These are phyloP conservation scores for Pseudogymnoascus sp. DNA, from an alignment of 2,329 filamentous ascomycete genomes.

Conservation along the genomic window DNA sequence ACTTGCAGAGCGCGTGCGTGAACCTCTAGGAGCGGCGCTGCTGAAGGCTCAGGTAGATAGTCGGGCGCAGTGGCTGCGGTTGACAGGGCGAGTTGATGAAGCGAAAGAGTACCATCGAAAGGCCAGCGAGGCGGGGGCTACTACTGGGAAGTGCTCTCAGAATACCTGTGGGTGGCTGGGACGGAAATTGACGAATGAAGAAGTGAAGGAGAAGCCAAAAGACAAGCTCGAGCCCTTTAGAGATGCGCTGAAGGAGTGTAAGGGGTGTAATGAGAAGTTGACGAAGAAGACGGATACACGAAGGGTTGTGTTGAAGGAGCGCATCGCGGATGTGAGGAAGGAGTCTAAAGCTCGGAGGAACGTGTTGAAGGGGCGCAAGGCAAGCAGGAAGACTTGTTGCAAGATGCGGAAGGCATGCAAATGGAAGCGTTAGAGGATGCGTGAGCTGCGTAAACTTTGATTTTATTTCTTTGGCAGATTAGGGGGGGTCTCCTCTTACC, in stretches of 20 bases:
- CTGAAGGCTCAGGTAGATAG: slow-evolving; percentile 47
- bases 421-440: neutral
- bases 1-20: slow-evolving; percentile 19
- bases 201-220: neutral
- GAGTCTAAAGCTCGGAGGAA: neutral
- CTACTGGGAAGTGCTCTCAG: neutral
- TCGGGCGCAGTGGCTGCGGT: slow-evolving; percentile 47
- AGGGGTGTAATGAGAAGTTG: neutral
- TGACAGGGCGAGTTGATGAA: slow-evolving; percentile 42
- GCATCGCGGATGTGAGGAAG: neutral
- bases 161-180: slow-evolving; percentile 1
- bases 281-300: neutral
- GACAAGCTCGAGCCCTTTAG: neutral
- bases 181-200: neutral
- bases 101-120: slow-evolving; percentile 39
- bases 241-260: neutral
- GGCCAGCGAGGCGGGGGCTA: slow-evolving; percentile 30
- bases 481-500: neutral
- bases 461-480: slow-evolving; percentile 9
- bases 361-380: neutral
- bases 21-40: slow-evolving; percentile 38
- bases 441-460: neutral
- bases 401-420: neutral
- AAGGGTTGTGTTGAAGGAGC: neutral
- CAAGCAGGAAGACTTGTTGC: neutral